phyloP scores from a whole-genome alignment of 192 early-diverging fungal genomes.

The Entophlyctis helioformis region DNA sequence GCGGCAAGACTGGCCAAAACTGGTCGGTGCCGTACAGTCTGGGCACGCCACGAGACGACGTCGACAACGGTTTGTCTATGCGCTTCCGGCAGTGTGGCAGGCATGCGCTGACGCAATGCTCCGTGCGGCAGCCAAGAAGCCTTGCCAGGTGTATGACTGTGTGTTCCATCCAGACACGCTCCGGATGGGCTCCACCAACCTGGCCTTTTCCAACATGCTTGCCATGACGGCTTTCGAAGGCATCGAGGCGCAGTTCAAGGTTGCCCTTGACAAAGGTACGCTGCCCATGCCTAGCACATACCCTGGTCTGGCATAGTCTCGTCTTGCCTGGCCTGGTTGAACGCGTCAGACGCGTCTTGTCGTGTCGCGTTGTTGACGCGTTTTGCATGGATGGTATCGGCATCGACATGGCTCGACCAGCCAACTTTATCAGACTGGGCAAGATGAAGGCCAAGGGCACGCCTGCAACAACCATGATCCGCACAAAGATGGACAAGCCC shows the following conservation, averaged over 20 bases:
- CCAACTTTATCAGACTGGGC: too few species aligned
- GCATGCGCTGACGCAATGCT: not conserved
- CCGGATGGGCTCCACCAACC: constrained; percentile 6
- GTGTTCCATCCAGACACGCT: constrained; percentile 42
- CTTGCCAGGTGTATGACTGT: constrained; percentile 41
- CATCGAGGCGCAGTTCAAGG: constrained; percentile 31
- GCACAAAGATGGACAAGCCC: too few species aligned
- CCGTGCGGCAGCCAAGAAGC: constrained; percentile 14
- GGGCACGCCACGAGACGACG: constrained; percentile 23
- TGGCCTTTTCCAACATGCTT: constrained; percentile 27
- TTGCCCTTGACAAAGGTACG: constrained; percentile 5
- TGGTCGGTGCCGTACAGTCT: constrained; percentile 48
- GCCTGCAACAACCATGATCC: constrained; percentile 26
- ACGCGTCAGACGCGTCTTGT: too few species aligned
- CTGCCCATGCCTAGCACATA: too few species aligned
- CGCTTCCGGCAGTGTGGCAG: not conserved
- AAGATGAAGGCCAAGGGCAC: constrained; percentile 32
- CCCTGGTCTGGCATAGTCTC: too few species aligned
- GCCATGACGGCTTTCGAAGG: constrained; percentile 36
- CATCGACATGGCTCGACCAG: too few species aligned
- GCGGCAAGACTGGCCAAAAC: constrained; percentile 12
- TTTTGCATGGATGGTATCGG: too few species aligned
- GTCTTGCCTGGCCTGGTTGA: too few species aligned
- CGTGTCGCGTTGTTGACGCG: too few species aligned
- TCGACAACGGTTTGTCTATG: constrained; percentile 28